Conservation (phyloP, 305 asterid genomes). For the Solanum chacoense region DNA sequence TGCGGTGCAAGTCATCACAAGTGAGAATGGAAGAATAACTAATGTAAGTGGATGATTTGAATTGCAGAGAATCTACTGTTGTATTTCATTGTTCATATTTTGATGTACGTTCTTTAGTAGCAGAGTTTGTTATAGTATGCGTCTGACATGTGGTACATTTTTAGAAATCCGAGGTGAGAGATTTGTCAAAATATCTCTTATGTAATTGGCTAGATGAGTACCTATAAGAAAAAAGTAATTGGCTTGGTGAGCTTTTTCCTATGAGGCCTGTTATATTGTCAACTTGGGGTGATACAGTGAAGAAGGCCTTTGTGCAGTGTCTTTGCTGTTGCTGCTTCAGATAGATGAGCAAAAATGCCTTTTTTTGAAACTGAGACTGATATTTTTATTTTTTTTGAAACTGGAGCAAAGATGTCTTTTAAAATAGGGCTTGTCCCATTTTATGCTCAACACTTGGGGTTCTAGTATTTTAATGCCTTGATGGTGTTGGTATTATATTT, state of each 20-base stretch:
- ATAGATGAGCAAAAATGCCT: not conserved
- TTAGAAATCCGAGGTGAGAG: not conserved
- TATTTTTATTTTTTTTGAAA: not conserved
- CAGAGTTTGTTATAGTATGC: not conserved
- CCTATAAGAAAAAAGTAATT: not conserved
- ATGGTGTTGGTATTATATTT: not conserved
- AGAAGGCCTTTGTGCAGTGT: not conserved
- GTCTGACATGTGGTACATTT: not conserved
- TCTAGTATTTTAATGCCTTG: not conserved
- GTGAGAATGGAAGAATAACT: slow-evolving; percentile 45
- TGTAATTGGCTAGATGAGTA: not conserved
- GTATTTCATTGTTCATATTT: not conserved
- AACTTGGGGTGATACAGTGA: not conserved
- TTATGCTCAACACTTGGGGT: not conserved
- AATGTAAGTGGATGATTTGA: slow-evolving; percentile 31
- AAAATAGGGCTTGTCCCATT: not conserved
- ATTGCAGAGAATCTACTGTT: not conserved
- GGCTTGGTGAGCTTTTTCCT: not conserved
- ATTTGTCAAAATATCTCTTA: not conserved
- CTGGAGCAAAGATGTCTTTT: not conserved
- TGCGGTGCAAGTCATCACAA: slow-evolving; percentile 60
- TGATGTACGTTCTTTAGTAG: not conserved
- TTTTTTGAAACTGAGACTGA: not conserved
- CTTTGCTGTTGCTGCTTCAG: not conserved
- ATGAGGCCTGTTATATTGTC: not conserved